Percentiles rank a stretch among this genome's conserved stretches.
Evolutionary conservation across 2,329 filamentous ascomycete species (phyloP).

Genomic region (Pezicula carpinea): DNA sequence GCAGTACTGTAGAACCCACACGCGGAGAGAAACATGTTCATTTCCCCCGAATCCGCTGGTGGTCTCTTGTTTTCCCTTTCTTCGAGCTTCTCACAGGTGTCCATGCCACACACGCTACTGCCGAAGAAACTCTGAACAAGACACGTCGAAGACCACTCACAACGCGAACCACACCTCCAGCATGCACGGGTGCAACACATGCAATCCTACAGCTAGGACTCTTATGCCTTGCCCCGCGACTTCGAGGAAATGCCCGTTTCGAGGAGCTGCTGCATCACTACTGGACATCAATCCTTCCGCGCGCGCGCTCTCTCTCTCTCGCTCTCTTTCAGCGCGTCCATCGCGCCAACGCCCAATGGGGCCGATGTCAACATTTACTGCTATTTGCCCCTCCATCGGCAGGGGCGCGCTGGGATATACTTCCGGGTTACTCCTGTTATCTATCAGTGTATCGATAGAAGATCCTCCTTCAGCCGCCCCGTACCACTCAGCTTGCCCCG

Average conservation of each 20-base stretch:
- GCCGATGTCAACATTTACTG: background rate
- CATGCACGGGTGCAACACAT: constrained; percentile 11
- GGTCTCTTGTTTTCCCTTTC: no score
- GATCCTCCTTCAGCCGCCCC: background rate
- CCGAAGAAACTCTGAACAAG: constrained; percentile 9
- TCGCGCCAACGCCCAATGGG: background rate
- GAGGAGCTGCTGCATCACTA: background rate
- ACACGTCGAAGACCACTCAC: constrained; percentile 21
- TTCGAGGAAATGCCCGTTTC: no score
- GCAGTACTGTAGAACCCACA: background rate
- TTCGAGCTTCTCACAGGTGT: no score
- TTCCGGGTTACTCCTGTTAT: background rate
- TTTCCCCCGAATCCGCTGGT: no score
- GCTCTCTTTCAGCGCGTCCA: background rate
- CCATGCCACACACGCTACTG: background rate
- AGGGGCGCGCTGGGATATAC: background rate
- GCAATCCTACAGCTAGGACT: constrained; percentile 11
- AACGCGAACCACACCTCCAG: constrained; percentile 15
- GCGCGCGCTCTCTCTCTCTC: background rate
- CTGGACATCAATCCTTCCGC: background rate
- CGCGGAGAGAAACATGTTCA: no score
- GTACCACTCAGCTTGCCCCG: background rate
- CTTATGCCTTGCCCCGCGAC: background rate
- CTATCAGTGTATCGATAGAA: background rate
- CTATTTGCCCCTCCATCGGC: background rate